Conservation (phyloP, 2,329 filamentous ascomycete species). For the Sphaerulina musiva region DNA sequence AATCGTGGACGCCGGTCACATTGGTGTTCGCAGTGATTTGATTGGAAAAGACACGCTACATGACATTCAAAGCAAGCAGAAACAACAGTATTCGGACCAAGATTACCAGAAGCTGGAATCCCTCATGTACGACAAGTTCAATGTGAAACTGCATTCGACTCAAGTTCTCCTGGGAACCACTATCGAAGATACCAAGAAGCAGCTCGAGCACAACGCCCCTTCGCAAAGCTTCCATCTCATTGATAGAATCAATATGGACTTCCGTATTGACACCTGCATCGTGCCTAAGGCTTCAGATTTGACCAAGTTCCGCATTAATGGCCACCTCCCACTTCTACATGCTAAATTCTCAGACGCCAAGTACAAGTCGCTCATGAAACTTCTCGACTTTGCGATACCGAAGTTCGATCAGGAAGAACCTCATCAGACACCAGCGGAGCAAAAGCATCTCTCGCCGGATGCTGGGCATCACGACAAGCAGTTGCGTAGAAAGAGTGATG, state of each 20-base stretch:
- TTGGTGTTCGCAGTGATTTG: conserved; percentile 86
- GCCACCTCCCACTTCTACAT: conserved; percentile 85
- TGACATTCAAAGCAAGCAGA: conserved; percentile 86
- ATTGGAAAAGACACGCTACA: conserved; percentile 86
- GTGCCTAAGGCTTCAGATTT: conserved; percentile 91
- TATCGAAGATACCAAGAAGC: conserved; percentile 79
- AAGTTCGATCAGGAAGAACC: conserved; percentile 53
- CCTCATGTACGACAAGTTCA: conserved; percentile 96
- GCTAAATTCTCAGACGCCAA: conserved; percentile 89
- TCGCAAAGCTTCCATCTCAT: conserved; percentile 75
- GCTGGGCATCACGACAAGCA: conserved; percentile 31
- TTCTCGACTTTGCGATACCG: conserved; percentile 92
- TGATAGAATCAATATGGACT: conserved; percentile 95
- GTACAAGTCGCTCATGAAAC: conserved; percentile 93
- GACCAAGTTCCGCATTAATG: conserved; percentile 84
- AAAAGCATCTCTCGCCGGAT: conserved; percentile 32
- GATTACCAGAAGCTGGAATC: conserved; percentile 84
- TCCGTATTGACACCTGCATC: conserved; percentile 92
- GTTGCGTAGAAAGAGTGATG: conserved; percentile 32
- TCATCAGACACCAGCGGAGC: conserved; percentile 16
- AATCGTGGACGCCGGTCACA: conserved; percentile 93
- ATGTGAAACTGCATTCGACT: conserved; percentile 86
- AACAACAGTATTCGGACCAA: conserved; percentile 75
- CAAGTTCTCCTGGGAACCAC: conserved; percentile 93
- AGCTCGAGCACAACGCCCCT: conserved; percentile 62